Evolutionary conservation across 202 grass and related monocot genomes (phyloP), one percentile per base, ranked within the genome.

Genomic region (Bolboschoenoplectus hybrid): DNA sequence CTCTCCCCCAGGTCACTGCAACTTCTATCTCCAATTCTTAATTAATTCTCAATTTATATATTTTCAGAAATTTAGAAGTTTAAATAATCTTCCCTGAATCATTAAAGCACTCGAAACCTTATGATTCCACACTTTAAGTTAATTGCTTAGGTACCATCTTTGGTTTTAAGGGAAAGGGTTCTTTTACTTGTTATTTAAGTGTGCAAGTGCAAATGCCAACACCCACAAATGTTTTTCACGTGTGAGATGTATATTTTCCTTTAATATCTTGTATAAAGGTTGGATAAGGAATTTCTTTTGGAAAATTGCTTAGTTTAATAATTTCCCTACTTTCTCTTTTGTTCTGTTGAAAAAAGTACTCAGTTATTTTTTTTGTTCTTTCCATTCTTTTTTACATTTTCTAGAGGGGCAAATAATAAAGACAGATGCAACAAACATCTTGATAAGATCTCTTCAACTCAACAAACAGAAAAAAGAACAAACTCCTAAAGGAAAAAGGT

Each of bases 391-490:
- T 67, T 34, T 58, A 1, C 34, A 9, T 71, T 68, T 80, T 89
- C 74, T 83, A 98, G 93, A 91, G 75, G 96, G 85, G 41, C 93
- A 98, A 86, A 69, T 98, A 84, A 95, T 96, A 81, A 85, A 92
- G 69, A 98, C 96, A 7, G 87, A 98, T 90, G 66, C 88, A 14
- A 95, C 91, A 55, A 98, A 98, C 72, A 95, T 98, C 89, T 92
- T 98, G 82, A 98, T 96, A 63, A 98, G 96, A 85, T 85, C 92
- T 92, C 93, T 98, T 49, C 91, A 98, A 85, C 81, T 94, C 63
- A 95, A 87, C 82, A 95, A 97, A 76, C 89, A 91, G 64, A 93
- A 92, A 72, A 94, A 91, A 78, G 95, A 94, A 39, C 4, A 52
- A 56, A 86, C 58, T 89, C 74, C 84, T 64, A 92, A 84, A 73